A percentile compares a stretch with the other conserved stretches of the same genome.
These are phyloP conservation scores for Alternaria hordeiaustralica DNA, from an alignment of 2,329 filamentous ascomycete species.

Conservation along the genomic window DNA sequence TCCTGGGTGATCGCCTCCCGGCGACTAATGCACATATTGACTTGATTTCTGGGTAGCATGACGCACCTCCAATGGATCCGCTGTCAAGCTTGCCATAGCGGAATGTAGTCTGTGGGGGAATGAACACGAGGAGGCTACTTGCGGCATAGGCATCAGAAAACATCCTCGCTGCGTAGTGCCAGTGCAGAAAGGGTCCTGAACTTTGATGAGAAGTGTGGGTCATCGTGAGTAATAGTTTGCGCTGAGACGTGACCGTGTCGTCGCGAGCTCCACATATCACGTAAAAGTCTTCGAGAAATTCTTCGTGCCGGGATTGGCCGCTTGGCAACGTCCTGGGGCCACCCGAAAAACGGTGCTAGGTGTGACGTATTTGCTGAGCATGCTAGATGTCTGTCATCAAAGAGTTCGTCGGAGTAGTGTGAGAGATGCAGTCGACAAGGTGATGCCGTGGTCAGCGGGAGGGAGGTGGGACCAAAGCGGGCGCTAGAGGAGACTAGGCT, in stretches of 20 bases:
- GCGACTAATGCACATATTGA: not conserved
- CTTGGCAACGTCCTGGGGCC: constrained; percentile 27
- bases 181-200: constrained; percentile 12
- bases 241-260: constrained; percentile 26
- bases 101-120: constrained; percentile 37
- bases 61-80: constrained; percentile 4
- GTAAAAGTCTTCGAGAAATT: constrained; percentile 41
- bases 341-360: constrained; percentile 11
- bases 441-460: constrained; percentile 5
- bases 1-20: constrained; percentile 26
- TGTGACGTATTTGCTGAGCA: not conserved
- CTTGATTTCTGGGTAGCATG: constrained; percentile 7
- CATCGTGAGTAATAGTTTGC: constrained; percentile 37
- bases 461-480: constrained; percentile 8
- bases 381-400: not conserved
- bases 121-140: constrained; percentile 22
- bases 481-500: constrained; percentile 1
- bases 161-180: constrained; percentile 10
- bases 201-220: constrained; percentile 34
- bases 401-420: not conserved
- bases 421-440: constrained; percentile 3
- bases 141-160: constrained; percentile 19
- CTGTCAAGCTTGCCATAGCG: constrained; percentile 19
- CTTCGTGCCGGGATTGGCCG: constrained; percentile 23
- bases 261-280: constrained; percentile 38